These are phyloP conservation scores for Penicillium paxilli DNA, from an alignment of 495 filamentous ascomycete genomes.

Conservation along the genomic window DNA sequence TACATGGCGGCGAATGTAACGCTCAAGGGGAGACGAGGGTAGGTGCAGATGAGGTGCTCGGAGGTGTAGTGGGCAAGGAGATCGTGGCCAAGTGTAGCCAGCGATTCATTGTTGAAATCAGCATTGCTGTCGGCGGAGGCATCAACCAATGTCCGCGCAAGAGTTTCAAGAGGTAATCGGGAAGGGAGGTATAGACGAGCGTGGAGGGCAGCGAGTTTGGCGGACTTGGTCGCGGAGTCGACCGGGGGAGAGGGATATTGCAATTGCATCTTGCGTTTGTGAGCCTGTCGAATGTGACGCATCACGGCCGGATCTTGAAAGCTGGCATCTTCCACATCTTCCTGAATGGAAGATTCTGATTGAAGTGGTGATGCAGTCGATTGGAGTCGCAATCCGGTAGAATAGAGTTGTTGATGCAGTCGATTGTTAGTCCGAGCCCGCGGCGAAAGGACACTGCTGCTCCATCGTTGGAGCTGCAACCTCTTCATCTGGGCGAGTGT, in stretches of 20 bases:
- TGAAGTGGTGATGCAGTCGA: conserved; percentile 39
- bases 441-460: conserved; percentile 65
- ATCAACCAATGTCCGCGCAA: conserved; percentile 85
- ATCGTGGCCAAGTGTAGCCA: conserved; percentile 77
- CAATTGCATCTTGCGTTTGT: conserved; percentile 32
- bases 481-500: conserved; percentile 60
- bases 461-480: conserved; percentile 70
- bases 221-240: conserved; percentile 66
- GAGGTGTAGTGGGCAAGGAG: conserved; percentile 82
- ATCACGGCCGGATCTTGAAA: conserved; percentile 19
- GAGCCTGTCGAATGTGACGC: conserved; percentile 16
- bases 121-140: conserved; percentile 73
- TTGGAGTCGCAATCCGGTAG: conserved; percentile 33
- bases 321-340: conserved; percentile 6
- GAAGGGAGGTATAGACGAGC: conserved; percentile 82
- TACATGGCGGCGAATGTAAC: conserved; percentile 81
- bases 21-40: conserved; percentile 82
- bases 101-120: conserved; percentile 77
- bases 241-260: conserved; percentile 66
- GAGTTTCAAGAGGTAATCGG: conserved; percentile 78
- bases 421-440: conserved; percentile 51
- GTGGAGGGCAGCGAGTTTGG: conserved; percentile 92
- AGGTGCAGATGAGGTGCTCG: conserved; percentile 82
- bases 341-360: conserved; percentile 10
- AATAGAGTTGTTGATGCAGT: conserved; percentile 45